A percentile compares a stretch with the other conserved stretches of the same genome.
phyloP scores from a whole-genome alignment of 257 asterid species.

The Eustoma russellianum region DNA sequence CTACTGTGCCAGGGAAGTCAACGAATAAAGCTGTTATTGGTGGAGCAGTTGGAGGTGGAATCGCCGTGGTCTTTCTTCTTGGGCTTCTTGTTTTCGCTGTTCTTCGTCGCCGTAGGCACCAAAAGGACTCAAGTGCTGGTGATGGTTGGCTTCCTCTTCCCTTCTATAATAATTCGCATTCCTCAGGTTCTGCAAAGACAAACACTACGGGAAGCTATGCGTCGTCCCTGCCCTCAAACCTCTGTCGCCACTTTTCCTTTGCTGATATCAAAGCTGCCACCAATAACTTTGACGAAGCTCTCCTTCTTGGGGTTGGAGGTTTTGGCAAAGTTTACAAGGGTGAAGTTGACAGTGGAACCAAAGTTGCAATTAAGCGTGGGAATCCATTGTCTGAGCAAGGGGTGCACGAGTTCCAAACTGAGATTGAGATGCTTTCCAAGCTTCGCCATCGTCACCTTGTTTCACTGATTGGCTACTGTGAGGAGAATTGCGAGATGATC shows the following conservation, averaged over 20 bases:
- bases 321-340: conserved; percentile 81
- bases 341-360: conserved; percentile 78
- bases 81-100: conserved; percentile 45
- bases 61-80: conserved; percentile 46
- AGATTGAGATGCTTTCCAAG: conserved; percentile 89
- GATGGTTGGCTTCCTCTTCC: conserved; percentile 94
- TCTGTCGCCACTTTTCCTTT: conserved; percentile 81
- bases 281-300: conserved; percentile 65
- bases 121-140: conserved; percentile 50
- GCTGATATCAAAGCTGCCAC: conserved; percentile 84
- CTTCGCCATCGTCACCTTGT: conserved; percentile 90
- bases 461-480: conserved; percentile 80
- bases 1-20: conserved; percentile 20
- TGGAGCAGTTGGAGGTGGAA: conserved; percentile 78
- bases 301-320: conserved; percentile 83
- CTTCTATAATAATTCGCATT: conserved; percentile 73
- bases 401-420: conserved; percentile 82
- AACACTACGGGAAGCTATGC: conserved; percentile 74
- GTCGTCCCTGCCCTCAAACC: conserved; percentile 81
- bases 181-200: conserved; percentile 66
- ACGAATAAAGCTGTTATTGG: conserved; percentile 47
- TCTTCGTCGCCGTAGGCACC: conserved; percentile 26
- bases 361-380: conserved; percentile 90
- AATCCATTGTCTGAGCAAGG: conserved; percentile 89
- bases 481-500: conserved; percentile 87